Evolutionary conservation across 225 moss, liverwort and hornwort genomes (phyloP).

Genomic region (Marchantia polymorpha): DNA sequence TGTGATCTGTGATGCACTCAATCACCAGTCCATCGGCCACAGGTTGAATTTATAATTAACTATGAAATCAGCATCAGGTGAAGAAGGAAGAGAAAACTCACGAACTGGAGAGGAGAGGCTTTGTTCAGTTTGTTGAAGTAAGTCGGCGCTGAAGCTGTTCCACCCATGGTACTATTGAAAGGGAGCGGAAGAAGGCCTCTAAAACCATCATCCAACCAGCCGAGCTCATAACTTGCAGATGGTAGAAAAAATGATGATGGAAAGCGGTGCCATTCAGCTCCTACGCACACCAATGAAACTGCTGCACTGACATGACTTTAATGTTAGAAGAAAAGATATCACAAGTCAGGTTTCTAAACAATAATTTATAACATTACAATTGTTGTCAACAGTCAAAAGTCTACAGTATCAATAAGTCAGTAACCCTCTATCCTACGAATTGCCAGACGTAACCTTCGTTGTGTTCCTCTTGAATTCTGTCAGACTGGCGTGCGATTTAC

Average conservation of each 20-base stretch:
- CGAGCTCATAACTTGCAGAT: constrained; percentile 61
- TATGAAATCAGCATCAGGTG: background rate
- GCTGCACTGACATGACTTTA: constrained; percentile 7
- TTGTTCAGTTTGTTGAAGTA: constrained; percentile 81
- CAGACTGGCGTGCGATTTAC: too few relatives aligned
- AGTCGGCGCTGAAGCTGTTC: constrained; percentile 66
- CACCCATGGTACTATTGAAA: constrained; percentile 61
- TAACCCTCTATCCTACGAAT: too few relatives aligned
- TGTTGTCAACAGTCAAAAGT: too few relatives aligned
- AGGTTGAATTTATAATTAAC: background rate
- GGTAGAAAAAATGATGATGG: constrained; percentile 96
- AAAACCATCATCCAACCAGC: constrained; percentile 93
- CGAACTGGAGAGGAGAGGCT: constrained; percentile 68
- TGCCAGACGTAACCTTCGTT: too few relatives aligned
- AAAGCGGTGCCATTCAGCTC: constrained; percentile 88
- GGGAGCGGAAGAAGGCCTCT: constrained; percentile 77
- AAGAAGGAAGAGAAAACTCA: constrained; percentile 30
- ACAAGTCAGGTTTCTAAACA: too few relatives aligned
- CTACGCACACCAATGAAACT: constrained; percentile 65
- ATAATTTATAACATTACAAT: too few relatives aligned
- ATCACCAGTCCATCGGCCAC: background rate
- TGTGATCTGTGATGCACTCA: too few relatives aligned
- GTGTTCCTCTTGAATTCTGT: too few relatives aligned
- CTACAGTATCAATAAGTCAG: too few relatives aligned
- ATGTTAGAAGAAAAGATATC: background rate